These are phyloP conservation scores for Ogataea philodendri DNA, from an alignment of 805 yeast species.

Conservation along the genomic window DNA sequence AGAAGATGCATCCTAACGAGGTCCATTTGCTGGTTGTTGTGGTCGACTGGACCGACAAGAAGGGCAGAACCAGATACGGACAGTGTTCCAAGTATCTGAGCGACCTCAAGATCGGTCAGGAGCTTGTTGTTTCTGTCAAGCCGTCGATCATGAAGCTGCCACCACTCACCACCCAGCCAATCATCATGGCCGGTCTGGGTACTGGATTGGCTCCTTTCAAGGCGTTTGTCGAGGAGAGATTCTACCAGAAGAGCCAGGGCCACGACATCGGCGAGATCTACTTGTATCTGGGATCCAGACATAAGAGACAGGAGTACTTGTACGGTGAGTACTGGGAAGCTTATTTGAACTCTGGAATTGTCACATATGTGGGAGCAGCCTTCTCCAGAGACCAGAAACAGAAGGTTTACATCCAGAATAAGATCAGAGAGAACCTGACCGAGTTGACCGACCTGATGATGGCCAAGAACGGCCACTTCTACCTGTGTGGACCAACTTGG, in stretches of 20 bases:
- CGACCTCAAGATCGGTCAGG: constrained; percentile 74
- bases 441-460: constrained; percentile 79
- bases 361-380: constrained; percentile 96
- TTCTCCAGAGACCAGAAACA: constrained; percentile 96
- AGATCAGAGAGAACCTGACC: constrained; percentile 72
- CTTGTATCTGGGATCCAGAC: constrained; percentile 91
- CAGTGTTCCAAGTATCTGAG: constrained; percentile 92
- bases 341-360: constrained; percentile 83
- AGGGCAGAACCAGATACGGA: constrained; percentile 85
- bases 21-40: constrained; percentile 91
- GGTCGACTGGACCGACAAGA: constrained; percentile 89
- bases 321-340: constrained; percentile 99
- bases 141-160: constrained; percentile 98
- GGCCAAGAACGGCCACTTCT: constrained; percentile 80
- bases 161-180: constrained; percentile 80
- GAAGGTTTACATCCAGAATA: constrained; percentile 93
- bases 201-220: constrained; percentile 98
- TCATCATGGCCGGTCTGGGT: constrained; percentile 96
- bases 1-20: constrained; percentile 84
- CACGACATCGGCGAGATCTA: constrained; percentile 83
- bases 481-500: constrained; percentile 99
- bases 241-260: constrained; percentile 90
- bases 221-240: constrained; percentile 93
- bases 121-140: constrained; percentile 89
- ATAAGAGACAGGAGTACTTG: constrained; percentile 89